A percentile compares a stretch with the other conserved stretches of the same genome.
These are phyloP conservation scores for Lenzites betulinus DNA, from an alignment of 768 basidiomycete genomes.

Conservation along the genomic window DNA sequence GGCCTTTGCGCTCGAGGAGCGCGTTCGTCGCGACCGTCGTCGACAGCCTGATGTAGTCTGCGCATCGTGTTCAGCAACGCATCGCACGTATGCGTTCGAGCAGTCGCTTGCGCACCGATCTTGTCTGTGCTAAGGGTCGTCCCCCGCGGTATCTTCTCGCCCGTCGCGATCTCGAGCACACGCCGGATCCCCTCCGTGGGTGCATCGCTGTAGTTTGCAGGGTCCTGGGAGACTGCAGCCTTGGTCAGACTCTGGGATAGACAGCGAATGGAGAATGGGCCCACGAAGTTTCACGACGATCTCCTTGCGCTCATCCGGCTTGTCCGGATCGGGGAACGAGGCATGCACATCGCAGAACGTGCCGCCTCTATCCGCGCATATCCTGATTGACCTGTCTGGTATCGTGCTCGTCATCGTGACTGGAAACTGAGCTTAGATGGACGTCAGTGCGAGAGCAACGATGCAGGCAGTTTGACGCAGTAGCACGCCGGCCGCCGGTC, in stretches of 20 bases:
- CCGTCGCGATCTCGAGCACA: conserved; percentile 76
- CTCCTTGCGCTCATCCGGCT: conserved; percentile 63
- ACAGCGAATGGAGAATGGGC: conserved; percentile 28
- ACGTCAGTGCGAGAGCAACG: too few species aligned
- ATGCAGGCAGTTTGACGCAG: too few species aligned
- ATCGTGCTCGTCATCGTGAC: conserved; percentile 27
- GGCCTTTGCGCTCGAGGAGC: conserved; percentile 91
- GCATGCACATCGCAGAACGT: conserved; percentile 93
- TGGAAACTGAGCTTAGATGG: background rate
- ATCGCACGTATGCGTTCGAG: background rate
- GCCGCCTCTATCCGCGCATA: conserved; percentile 88
- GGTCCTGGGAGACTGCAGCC: conserved; percentile 83
- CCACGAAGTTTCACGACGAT: conserved; percentile 87
- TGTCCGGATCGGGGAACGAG: conserved; percentile 76
- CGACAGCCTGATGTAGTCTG: conserved; percentile 89
- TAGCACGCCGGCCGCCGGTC: too few species aligned
- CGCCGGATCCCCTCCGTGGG: conserved; percentile 93
- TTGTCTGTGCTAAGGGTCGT: conserved; percentile 71
- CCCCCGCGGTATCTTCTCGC: conserved; percentile 67
- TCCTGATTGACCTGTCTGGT: conserved; percentile 77
- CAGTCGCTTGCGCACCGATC: conserved; percentile 56
- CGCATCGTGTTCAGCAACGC: background rate
- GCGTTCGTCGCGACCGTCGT: conserved; percentile 98
- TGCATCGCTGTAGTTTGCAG: conserved; percentile 85
- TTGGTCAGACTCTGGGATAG: background rate